Conservation (phyloP, 2,329 filamentous ascomycete genomes). For the Calonectria crousiana region DNA sequence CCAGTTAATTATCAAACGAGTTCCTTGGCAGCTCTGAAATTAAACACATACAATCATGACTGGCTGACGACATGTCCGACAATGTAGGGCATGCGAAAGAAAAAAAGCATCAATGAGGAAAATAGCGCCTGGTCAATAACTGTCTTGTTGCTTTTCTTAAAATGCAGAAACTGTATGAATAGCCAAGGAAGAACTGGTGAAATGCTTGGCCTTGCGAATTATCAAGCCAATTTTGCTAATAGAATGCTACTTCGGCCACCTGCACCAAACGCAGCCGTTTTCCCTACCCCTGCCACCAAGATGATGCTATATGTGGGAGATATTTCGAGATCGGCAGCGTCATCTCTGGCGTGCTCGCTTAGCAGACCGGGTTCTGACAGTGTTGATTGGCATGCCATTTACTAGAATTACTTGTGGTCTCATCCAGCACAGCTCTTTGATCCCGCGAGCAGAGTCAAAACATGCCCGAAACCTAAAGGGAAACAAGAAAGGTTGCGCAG, state of each 20-base stretch:
- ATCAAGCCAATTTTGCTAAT: neutral
- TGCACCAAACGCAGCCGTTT: neutral
- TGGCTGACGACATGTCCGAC: neutral
- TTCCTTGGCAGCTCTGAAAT: neutral
- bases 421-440: neutral
- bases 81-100: neutral
- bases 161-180: neutral
- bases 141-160: neutral
- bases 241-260: neutral
- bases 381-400: neutral
- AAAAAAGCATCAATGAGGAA: neutral
- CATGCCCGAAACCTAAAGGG: neutral
- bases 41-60: neutral
- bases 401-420: neutral
- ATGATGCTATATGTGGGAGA: constrained; percentile 14
- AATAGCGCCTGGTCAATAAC: neutral
- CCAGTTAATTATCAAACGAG: too few species aligned
- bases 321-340: neutral
- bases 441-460: neutral
- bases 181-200: neutral
- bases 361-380: neutral
- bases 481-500: neutral
- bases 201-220: neutral
- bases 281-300: neutral
- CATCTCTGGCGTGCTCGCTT: neutral